These are phyloP conservation scores for Fraxinus sp. DNA, from an alignment of 305 asterid species.

Conservation along the genomic window DNA sequence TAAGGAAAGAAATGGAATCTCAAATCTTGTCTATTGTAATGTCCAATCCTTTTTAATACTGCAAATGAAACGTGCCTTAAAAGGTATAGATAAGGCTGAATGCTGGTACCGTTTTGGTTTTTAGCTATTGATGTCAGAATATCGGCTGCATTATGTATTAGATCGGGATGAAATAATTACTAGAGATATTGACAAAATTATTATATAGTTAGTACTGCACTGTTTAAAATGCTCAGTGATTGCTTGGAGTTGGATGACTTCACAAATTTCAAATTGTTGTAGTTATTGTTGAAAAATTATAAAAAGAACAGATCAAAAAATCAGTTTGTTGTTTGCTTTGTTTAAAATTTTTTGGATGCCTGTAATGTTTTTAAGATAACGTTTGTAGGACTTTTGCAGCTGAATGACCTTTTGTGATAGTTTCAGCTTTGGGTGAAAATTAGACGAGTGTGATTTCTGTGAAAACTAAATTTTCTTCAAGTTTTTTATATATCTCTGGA, in stretches of 20 bases:
- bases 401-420: neutral
- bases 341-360: neutral
- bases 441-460: neutral
- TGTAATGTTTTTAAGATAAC: neutral
- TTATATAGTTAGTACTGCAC: neutral
- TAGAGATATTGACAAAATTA: neutral
- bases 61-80: neutral
- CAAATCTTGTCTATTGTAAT: neutral
- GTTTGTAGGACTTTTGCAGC: too few species aligned
- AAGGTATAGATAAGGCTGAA: neutral
- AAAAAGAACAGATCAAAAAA: neutral
- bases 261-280: neutral
- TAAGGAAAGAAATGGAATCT: neutral
- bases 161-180: neutral
- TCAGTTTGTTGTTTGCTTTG: neutral
- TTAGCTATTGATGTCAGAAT: neutral
- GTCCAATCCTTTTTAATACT: neutral
- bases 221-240: neutral
- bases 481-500: neutral
- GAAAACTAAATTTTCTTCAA: neutral
- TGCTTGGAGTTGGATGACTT: neutral
- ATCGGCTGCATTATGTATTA: neutral
- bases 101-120: neutral
- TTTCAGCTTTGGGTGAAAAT: neutral
- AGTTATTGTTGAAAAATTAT: neutral